Evolutionary conservation across 129 eudicot species (phyloP).

Genomic region (Rutidosis leptorrhynchoides): DNA sequence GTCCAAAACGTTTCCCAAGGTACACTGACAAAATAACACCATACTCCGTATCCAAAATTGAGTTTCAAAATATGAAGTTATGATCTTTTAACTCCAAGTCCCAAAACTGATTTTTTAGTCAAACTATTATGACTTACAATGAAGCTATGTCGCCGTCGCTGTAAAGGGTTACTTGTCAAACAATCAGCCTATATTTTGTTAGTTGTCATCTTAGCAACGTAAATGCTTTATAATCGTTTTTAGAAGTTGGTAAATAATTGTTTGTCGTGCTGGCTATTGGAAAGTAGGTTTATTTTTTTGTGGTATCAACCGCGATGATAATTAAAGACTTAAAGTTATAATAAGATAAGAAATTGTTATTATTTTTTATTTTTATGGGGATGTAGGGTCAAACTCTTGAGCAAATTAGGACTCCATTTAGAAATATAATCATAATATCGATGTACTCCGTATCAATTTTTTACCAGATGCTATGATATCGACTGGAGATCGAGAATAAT

Average conservation of each 20-base stretch:
- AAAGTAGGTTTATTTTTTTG: not conserved
- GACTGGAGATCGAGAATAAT: slow-evolving; percentile 92
- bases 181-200: not conserved
- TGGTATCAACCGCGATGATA: not conserved
- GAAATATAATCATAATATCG: slow-evolving; percentile 1
- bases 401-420: too few species aligned
- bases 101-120: not conserved
- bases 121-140: not conserved
- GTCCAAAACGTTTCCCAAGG: slow-evolving; percentile 95
- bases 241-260: not conserved
- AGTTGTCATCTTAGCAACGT: not conserved
- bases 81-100: not conserved
- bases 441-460: not conserved
- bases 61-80: not conserved
- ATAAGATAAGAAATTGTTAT: not conserved
- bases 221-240: not conserved
- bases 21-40: not conserved
- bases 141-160: not conserved
- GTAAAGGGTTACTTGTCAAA: slow-evolving; percentile 3
- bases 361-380: not conserved
- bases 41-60: slow-evolving; percentile 1
- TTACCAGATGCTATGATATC: slow-evolving; percentile 80
- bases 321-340: not conserved
- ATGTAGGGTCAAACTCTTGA: too few species aligned
- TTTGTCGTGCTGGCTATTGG: slow-evolving; percentile 13